phyloP scores from a whole-genome alignment of 2,329 filamentous ascomycete species.

The Dendrostoma leiphaemia region DNA sequence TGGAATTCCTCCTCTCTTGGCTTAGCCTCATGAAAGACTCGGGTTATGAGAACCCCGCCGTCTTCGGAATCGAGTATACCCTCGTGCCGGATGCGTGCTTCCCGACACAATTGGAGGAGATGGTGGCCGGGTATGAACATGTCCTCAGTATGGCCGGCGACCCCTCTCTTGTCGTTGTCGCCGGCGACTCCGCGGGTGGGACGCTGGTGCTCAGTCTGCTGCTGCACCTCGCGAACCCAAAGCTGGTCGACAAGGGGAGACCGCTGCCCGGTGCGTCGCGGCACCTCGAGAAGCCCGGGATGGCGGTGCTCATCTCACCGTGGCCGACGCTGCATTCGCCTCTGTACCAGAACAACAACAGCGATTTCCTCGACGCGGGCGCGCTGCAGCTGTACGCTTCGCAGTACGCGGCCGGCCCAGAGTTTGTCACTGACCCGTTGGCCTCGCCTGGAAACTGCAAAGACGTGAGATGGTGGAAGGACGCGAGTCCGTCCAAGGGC shows the following conservation, averaged over 20 bases:
- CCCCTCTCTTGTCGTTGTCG: conserved; percentile 64
- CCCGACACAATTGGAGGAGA: conserved; percentile 71
- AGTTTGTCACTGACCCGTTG: conserved; percentile 48
- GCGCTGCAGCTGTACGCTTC: conserved; percentile 68
- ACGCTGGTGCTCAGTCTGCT: conserved; percentile 72
- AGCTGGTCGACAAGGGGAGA: conserved; percentile 6
- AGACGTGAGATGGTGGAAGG: conserved; percentile 64
- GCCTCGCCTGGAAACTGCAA: conserved; percentile 72
- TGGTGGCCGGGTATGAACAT: conserved; percentile 68
- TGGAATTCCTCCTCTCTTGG: conserved; percentile 78
- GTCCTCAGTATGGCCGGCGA: conserved; percentile 58
- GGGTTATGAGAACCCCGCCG: conserved; percentile 71
- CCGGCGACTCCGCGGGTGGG: conserved; percentile 78
- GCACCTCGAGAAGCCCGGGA: conserved; percentile 41
- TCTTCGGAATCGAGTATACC: conserved; percentile 79
- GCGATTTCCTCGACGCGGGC: conserved; percentile 71
- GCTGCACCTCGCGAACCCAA: conserved; percentile 55
- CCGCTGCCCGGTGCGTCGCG: conserved; percentile 25
- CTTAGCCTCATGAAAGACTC: conserved; percentile 60
- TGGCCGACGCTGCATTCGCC: conserved; percentile 74
- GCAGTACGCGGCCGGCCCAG: conserved; percentile 60
- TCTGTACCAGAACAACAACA: conserved; percentile 65
- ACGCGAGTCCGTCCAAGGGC: conserved; percentile 63
- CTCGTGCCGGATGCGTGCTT: conserved; percentile 73
- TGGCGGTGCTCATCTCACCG: conserved; percentile 75